A percentile compares a stretch with the other conserved stretches of the same genome.
phyloP scores from a whole-genome alignment of 2,329 filamentous ascomycete genomes.

The Daldinia eschscholtzii region DNA sequence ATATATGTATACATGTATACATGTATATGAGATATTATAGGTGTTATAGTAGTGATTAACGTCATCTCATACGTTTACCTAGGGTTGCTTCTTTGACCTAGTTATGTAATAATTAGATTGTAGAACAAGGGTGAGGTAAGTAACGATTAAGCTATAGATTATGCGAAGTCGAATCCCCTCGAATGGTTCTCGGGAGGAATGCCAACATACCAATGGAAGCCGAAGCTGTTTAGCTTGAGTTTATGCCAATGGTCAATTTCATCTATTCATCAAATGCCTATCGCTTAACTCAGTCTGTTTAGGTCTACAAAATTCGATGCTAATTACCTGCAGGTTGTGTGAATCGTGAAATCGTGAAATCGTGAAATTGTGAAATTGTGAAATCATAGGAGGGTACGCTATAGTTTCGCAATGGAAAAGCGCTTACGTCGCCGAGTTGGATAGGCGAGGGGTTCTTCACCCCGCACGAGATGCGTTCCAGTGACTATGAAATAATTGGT shows the following conservation, averaged over 20 bases:
- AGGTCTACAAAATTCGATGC: background rate
- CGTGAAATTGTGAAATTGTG: background rate
- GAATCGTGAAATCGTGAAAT: conserved; percentile 1
- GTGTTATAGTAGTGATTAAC: background rate
- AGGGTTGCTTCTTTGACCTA: background rate
- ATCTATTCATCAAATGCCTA: background rate
- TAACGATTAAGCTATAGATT: background rate
- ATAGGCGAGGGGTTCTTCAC: conserved; percentile 22
- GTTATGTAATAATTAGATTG: background rate
- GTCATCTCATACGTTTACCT: background rate
- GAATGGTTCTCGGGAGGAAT: background rate
- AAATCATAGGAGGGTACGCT: conserved; percentile 13
- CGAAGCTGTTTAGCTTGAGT: background rate
- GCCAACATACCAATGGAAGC: background rate
- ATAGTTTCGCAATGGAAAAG: conserved; percentile 11
- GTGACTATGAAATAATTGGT: conserved; percentile 33
- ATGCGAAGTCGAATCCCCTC: background rate
- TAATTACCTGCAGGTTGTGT: conserved; percentile 2
- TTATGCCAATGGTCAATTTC: background rate
- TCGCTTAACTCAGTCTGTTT: background rate
- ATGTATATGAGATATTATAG: background rate
- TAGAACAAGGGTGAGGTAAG: background rate
- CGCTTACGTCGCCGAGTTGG: background rate
- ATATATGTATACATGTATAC: background rate
- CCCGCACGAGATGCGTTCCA: conserved; percentile 4